Evolutionary conservation across 176 grass and related monocot genomes (phyloP).

Genomic region (Cenchrus americanus): DNA sequence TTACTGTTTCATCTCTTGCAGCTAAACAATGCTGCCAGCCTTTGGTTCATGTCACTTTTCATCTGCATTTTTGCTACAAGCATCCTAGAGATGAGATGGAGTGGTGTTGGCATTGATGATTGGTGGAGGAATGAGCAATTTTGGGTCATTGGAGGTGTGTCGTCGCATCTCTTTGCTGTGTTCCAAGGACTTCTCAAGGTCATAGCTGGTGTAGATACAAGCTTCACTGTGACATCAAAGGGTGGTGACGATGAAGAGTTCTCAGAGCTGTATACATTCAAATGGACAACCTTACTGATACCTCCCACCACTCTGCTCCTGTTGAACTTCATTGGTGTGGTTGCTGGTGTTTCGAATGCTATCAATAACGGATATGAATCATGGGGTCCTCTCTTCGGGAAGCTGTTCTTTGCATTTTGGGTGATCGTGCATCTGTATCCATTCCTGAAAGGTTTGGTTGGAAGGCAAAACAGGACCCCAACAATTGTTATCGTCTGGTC

Average conservation of each 20-base stretch:
- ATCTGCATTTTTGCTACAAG: conserved; percentile 76
- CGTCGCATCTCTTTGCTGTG: conserved; percentile 69
- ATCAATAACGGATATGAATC: conserved; percentile 83
- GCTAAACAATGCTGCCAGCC: conserved; percentile 71
- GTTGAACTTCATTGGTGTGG: conserved; percentile 69
- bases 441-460: conserved; percentile 80
- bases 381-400: conserved; percentile 74
- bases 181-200: conserved; percentile 80
- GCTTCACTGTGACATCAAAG: conserved; percentile 80
- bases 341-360: conserved; percentile 68
- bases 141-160: conserved; percentile 82
- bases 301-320: conserved; percentile 73
- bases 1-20: conserved; percentile 36
- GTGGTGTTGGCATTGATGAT: conserved; percentile 67
- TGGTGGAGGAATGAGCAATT: conserved; percentile 88
- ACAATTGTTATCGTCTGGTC: conserved; percentile 81
- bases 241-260: conserved; percentile 72
- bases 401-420: conserved; percentile 83
- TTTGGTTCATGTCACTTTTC: conserved; percentile 81
- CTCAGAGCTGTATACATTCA: conserved; percentile 76
- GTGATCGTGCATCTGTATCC: conserved; percentile 84
- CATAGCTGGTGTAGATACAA: conserved; percentile 72
- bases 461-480: conserved; percentile 75
- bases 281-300: conserved; percentile 79
- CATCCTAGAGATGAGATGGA: conserved; percentile 86